phyloP scores from a whole-genome alignment of 441 rosid species.

The Syzygium malaccense region DNA sequence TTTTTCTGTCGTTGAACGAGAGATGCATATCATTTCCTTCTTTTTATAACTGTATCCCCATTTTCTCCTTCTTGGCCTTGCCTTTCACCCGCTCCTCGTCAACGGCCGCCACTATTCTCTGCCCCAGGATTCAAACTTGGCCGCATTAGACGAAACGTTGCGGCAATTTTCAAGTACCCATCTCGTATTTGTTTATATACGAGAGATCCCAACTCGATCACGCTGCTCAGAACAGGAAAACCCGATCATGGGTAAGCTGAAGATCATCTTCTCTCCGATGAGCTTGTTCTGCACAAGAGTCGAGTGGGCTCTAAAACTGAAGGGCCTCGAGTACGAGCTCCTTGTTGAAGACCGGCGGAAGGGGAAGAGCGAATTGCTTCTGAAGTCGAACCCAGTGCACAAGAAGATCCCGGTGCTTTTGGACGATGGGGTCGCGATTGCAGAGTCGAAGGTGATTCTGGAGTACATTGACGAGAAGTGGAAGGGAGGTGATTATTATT shows the following conservation, averaged over 20 bases:
- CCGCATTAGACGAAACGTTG: not conserved
- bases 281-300: conserved; percentile 25
- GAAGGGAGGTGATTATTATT: conserved; percentile 13
- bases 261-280: conserved; percentile 6
- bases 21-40: not conserved
- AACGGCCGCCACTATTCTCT: not conserved
- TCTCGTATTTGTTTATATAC: not conserved
- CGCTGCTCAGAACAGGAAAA: not conserved
- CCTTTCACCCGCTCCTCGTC: not conserved
- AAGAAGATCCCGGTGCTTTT: conserved; percentile 6
- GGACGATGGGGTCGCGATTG: not conserved
- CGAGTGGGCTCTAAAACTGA: conserved; percentile 37
- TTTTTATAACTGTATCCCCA: not conserved
- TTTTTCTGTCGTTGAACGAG: not conserved
- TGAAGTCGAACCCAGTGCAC: conserved; percentile 9
- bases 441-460: conserved; percentile 7
- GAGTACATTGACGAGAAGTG: conserved; percentile 7
- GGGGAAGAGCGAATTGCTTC: conserved; percentile 4
- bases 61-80: not conserved
- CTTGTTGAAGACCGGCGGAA: not conserved
- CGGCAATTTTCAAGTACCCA: not conserved
- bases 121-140: not conserved
- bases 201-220: not conserved
- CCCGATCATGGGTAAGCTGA: conserved; percentile 3
- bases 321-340: conserved; percentile 24